Conservation (phyloP, 116 monocot species). For the Cymodocea nodosa region DNA sequence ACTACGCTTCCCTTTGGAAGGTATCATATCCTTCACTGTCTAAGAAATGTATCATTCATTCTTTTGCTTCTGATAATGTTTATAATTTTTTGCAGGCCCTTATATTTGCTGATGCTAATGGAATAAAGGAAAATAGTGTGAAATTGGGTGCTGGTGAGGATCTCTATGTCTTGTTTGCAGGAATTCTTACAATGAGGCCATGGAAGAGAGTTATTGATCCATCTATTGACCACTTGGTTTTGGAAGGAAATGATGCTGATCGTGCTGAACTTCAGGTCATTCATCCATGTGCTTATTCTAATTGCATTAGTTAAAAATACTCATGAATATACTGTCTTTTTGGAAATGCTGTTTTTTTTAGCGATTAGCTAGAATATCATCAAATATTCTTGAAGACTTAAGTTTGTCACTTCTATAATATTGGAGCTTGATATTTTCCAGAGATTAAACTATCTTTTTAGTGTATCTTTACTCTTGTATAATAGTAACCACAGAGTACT, state of each 20-base stretch:
- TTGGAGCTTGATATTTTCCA: not conserved
- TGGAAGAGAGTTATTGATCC: conserved; percentile 87
- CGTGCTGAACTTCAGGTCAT: conserved; percentile 79
- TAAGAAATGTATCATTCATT: conserved; percentile 1
- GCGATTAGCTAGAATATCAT: too few relatives aligned
- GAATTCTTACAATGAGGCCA: conserved; percentile 85
- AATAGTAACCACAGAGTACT: too few relatives aligned
- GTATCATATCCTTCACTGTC: conserved; percentile 12
- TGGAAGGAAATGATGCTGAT: conserved; percentile 46
- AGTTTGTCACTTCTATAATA: not conserved
- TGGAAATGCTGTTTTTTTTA: too few relatives aligned
- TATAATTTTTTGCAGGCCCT: conserved; percentile 34
- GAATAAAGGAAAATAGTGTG: conserved; percentile 77
- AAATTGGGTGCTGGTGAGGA: conserved; percentile 94
- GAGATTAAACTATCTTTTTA: too few relatives aligned
- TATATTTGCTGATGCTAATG: conserved; percentile 75
- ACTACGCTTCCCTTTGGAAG: conserved; percentile 93
- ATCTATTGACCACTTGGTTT: conserved; percentile 71
- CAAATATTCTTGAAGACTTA: too few relatives aligned
- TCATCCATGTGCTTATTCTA: not conserved
- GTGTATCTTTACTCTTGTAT: too few relatives aligned
- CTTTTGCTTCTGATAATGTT: conserved; percentile 1
- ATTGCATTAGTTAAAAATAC: too few relatives aligned
- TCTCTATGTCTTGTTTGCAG: conserved; percentile 81
- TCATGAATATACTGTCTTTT: too few relatives aligned